Base-by-base conservation (phyloP, 257 asterid genomes). In the Misopates orontium region DNA sequence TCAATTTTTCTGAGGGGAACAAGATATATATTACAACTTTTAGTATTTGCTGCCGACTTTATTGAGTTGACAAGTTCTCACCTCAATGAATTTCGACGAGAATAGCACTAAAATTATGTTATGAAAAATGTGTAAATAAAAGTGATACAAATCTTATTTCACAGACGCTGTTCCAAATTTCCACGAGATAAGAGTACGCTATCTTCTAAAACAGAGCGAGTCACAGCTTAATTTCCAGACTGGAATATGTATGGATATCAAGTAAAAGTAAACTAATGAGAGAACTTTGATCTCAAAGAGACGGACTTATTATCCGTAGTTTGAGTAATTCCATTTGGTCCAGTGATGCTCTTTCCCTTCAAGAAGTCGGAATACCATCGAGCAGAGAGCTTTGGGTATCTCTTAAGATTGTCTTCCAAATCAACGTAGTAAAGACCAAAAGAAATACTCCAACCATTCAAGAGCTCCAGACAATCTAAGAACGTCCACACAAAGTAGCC, bases 401-500 rank as follows among this genome's bases (percentile, higher is more conserved):
- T 74, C 57, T 22, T 75, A 18, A 65, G 9, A 36, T 84, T 55
- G 70, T 79, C 89, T 10, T 83, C 81, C 70, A 84, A 74, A 81
- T 86, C 90, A 0, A 86, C 95, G 31, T 80, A 82, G 78, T 66
- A 84, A 53, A 82, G 24, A 0, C 90, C 90, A 20, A 32, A 87
- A 8, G 78, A 66, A 12, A 48, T 2, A 8, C 14, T 22, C 64
- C 72, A 84, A 7, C 85, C 85, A 39, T 20, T 59, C 66, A 87
- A 40, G 41, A 87, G 6, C 76, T 87, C 92, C 17, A 85, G 66
- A 44, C 87, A 81, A 25, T 87, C 92, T 47, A 85, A 68, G 76
- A 87, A 81, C 14, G 80, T 32, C 92, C 95, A 87, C 0, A 2
- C 52, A 21, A 81, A 75, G 74, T 85, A 87, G 18, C 90, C 92